Base-by-base conservation (phyloP, 768 basidiomycete species). In the Leccinum rimulosum region DNA sequence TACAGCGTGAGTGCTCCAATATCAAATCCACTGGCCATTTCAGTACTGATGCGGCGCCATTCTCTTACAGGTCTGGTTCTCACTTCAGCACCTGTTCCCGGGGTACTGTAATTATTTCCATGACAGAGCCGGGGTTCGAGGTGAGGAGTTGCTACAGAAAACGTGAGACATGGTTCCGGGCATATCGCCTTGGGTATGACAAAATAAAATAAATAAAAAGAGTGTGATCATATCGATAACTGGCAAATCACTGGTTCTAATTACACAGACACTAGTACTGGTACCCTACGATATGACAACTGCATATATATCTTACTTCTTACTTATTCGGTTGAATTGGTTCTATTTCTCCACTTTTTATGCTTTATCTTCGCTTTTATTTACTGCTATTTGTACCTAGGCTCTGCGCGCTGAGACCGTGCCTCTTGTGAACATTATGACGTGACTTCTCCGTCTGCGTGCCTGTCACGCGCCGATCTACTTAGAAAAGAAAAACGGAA, bases 31-130 rank as follows among this genome's bases (percentile, higher is more conserved):
- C 14, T 27, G 3, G 48, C 2, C 7, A 27, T 22, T 48, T 11
- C 11, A 14, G 2, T 52, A 22, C 40, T 61, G 47, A 70, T 11
- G 6, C 5, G 25, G 25, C 25, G 25, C 25, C 25, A 25, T 25
- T 25, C 25, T 25, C 25, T 25, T 25, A n/a, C 7, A 75, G 74
- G 28, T 76, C 19, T 75, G 75, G 74, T 73, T 74, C 58, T 73
- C 73, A 3, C 60, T 74, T 5, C 74, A 71, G 1, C 73, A 76
- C 50, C 49, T 74, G 47, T 58, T 75, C 25, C 74, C 74, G 0
- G 74, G 71, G 1, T 75, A 75, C 54, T 75, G 74, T 70, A 72
- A 76, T 40, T 72, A 64, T 25, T 65, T 74, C 58, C 69, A 73
- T 33, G 67, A 55, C 12, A 52, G 25, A 27, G 45, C 55, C 12